Conservation (phyloP, 495 filamentous ascomycete genomes). For the Trichodelitschia bisporula region DNA sequence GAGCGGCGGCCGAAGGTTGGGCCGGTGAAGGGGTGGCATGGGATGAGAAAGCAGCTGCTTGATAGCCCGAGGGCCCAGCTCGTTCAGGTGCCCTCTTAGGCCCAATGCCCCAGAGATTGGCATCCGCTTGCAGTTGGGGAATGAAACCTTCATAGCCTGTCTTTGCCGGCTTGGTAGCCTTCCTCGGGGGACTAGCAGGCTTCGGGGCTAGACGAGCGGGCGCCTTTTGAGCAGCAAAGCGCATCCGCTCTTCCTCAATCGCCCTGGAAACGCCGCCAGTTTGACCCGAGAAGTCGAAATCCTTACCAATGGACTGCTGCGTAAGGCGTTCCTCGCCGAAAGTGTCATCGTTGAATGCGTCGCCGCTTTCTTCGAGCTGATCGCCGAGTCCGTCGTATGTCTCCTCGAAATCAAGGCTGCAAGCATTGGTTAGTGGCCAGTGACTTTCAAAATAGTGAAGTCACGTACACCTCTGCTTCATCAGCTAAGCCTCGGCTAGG, state of each 20-base stretch:
- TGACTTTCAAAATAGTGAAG: not conserved
- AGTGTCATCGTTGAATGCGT: constrained; percentile 96
- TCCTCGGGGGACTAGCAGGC: constrained; percentile 7
- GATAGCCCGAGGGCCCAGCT: constrained; percentile 1
- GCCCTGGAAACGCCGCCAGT: constrained; percentile 67
- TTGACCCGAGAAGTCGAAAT: constrained; percentile 91
- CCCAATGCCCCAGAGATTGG: constrained; percentile 69
- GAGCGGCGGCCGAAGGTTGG: constrained; percentile 3
- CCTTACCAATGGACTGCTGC: constrained; percentile 42
- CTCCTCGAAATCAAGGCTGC: constrained; percentile 79
- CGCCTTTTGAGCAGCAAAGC: constrained; percentile 24
- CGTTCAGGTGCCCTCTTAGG: constrained; percentile 26
- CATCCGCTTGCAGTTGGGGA: constrained; percentile 71
- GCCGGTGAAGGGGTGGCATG: constrained; percentile 5
- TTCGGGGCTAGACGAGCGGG: constrained; percentile 19
- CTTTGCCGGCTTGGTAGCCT: constrained; percentile 29
- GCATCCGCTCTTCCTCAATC: constrained; percentile 71
- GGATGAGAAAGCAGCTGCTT: constrained; percentile 9
- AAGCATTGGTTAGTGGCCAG: not conserved
- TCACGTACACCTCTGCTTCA: constrained; percentile 38
- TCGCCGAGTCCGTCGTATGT: constrained; percentile 93
- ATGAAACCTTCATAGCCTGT: constrained; percentile 73
- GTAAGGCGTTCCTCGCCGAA: constrained; percentile 35
- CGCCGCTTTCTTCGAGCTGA: constrained; percentile 74
- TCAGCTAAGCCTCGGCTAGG: constrained; percentile 26